Evolutionary conservation across 305 asterid genomes (phyloP), one percentile per base, ranked within the genome.

Genomic region (Rubia peregrina): DNA sequence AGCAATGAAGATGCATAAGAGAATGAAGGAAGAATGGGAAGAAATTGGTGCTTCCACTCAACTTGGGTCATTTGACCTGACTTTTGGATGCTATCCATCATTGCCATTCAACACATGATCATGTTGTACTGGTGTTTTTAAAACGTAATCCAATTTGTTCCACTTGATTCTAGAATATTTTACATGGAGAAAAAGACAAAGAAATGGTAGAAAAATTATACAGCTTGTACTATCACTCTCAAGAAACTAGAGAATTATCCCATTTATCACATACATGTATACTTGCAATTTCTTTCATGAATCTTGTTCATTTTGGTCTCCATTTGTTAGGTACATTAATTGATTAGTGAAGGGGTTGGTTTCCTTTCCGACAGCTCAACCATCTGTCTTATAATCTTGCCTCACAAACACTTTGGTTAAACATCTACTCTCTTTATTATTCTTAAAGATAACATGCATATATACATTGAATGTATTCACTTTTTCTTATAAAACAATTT

Each of bases 71-170:
- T 36, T 80, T 63, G 87, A 79, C 83, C 82, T 70, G n/a, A 82
- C 72, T 79, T 86, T 85, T 77, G 88, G 87, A 70, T 70, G 74
- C 65, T 78, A 55, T 74, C 81, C 88, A 61, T 79, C 87, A 24
- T 68, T 83, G 77, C 89, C 95, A 60, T 77, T 69, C 79, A 81
- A 72, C 83, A 80, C 61, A 59, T 83, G 85, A 83, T 77, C 78
- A 83, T 69, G 76, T 73, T 62, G 48, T 69, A 68, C 77, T 49
- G 21, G 16, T 49, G 0, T 16, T 51, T 5, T 17, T 51, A 21
- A 12, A 36, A 12, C 14, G 6, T 8, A 8, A 49, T 2, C 61
- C 12, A 61, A 49, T 17, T 13, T 69, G 66, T 19, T 55, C 66
- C 66, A 57, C 43, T 70, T 70, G 57, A 70, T 9, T 70, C 43